Percentiles rank a stretch among this genome's conserved stretches.
These are phyloP conservation scores for Flaveria trinervia DNA, from an alignment of 129 eudicot species.

Conservation along the genomic window DNA sequence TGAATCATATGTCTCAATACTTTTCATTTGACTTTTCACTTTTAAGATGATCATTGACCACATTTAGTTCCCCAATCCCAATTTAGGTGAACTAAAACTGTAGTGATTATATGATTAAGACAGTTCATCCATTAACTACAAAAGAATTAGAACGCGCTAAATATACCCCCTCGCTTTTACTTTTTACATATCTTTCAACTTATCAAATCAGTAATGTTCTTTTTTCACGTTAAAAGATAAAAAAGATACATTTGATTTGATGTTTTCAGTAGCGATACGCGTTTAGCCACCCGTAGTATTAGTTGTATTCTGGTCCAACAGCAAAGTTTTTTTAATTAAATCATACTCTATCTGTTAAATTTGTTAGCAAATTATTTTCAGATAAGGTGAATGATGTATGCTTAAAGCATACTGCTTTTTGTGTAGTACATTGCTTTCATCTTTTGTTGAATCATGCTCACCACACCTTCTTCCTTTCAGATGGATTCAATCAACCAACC, in stretches of 20 bases:
- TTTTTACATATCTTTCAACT: no score
- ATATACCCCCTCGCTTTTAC: no score
- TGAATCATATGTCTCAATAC: conserved; percentile 19
- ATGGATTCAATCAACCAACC: conserved; percentile 60
- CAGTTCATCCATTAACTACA: neutral
- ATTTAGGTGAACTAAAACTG: neutral
- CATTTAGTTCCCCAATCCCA: neutral
- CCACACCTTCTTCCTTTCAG: conserved; percentile 40
- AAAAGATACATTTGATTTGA: no score
- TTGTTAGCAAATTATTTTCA: conserved; percentile 31
- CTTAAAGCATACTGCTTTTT: conserved; percentile 49
- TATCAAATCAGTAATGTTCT: no score
- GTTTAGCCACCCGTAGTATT: no score
- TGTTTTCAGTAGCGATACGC: no score
- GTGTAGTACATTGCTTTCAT: conserved; percentile 7
- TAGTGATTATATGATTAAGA: neutral
- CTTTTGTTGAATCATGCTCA: conserved; percentile 41
- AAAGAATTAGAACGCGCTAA: no score
- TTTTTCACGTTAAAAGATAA: no score
- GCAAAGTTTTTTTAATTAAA: neutral
- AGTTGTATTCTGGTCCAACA: no score
- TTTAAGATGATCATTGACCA: conserved; percentile 13
- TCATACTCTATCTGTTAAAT: conserved; percentile 16
- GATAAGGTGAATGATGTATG: conserved; percentile 30
- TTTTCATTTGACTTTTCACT: conserved; percentile 9